Percentiles rank a stretch among this genome's conserved stretches.
Conservation (phyloP, 2,329 filamentous ascomycete species). For the Bipolaris bicolor region DNA sequence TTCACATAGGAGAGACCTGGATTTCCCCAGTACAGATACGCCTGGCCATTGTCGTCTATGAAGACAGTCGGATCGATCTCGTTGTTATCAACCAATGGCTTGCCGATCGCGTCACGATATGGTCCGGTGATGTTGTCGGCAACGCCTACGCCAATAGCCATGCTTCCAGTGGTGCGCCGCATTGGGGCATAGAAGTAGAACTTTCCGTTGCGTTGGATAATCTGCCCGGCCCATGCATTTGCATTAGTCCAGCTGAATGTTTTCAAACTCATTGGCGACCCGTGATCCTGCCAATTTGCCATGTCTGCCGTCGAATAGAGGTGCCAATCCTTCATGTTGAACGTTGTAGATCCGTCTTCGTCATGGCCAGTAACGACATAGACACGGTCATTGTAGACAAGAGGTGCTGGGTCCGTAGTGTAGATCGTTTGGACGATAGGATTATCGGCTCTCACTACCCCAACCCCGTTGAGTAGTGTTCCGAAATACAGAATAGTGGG, state of each 20-base stretch:
- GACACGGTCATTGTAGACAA: constrained; percentile 22
- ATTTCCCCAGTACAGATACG: constrained; percentile 27
- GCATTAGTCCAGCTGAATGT: constrained; percentile 22
- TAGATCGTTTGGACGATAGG: constrained; percentile 24
- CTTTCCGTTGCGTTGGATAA: constrained; percentile 22
- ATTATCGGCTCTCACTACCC: constrained; percentile 19
- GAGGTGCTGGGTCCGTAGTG: constrained; percentile 22
- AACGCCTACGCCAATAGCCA: constrained; percentile 24
- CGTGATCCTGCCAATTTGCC: constrained; percentile 27
- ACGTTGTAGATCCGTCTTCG: constrained; percentile 22
- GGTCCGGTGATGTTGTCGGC: constrained; percentile 21
- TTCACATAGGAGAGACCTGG: constrained; percentile 22
- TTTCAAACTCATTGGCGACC: constrained; percentile 17
- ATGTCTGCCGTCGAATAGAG: constrained; percentile 22
- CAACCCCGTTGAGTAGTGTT: constrained; percentile 5
- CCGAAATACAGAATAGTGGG: constrained; percentile 2
- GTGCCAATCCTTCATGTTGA: constrained; percentile 24
- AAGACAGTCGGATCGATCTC: constrained; percentile 26
- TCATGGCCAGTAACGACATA: constrained; percentile 26
- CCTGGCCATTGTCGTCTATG: constrained; percentile 26
- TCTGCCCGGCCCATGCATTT: constrained; percentile 25
- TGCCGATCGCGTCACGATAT: constrained; percentile 22
- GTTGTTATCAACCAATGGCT: constrained; percentile 22
- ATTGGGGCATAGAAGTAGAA: constrained; percentile 28
- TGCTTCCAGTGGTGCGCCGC: constrained; percentile 13